These are phyloP conservation scores for Debaryomyces robertsiae DNA, from an alignment of 1,139 yeast species.

Conservation along the genomic window DNA sequence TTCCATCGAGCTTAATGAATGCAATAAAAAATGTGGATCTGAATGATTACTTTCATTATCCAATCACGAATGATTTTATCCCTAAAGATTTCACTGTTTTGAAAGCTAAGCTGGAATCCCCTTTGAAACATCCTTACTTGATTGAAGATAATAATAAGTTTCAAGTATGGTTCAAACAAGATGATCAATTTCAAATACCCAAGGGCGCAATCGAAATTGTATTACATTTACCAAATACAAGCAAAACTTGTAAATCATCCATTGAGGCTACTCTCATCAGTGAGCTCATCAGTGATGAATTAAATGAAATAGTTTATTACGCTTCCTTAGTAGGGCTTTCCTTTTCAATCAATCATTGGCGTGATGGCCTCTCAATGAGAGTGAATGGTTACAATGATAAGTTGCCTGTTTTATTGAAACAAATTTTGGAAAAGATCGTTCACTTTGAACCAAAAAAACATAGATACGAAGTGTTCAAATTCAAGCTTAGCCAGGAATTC, in stretches of 20 bases:
- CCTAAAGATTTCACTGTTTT: slow-evolving; percentile 73
- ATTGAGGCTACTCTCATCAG: slow-evolving; percentile 63
- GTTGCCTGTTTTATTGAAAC: slow-evolving; percentile 59
- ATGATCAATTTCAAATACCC: slow-evolving; percentile 88
- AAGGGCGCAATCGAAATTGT: slow-evolving; percentile 71
- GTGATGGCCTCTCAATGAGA: slow-evolving; percentile 71
- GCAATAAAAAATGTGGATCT: slow-evolving; percentile 34
- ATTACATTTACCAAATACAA: slow-evolving; percentile 67
- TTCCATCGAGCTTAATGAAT: slow-evolving; percentile 42
- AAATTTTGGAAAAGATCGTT: slow-evolving; percentile 56
- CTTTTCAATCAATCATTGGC: slow-evolving; percentile 57
- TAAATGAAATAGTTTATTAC: slow-evolving; percentile 77
- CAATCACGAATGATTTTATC: slow-evolving; percentile 73
- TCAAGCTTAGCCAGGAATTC: slow-evolving; percentile 60
- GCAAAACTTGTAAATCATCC: slow-evolving; percentile 56
- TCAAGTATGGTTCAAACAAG: slow-evolving; percentile 85
- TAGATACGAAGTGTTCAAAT: slow-evolving; percentile 69
- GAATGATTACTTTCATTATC: slow-evolving; percentile 56
- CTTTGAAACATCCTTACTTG: slow-evolving; percentile 41
- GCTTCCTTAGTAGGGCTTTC: slow-evolving; percentile 82
- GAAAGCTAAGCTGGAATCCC: slow-evolving; percentile 36
- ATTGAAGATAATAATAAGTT: slow-evolving; percentile 34
- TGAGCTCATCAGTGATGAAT: slow-evolving; percentile 71
- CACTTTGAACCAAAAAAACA: slow-evolving; percentile 54
- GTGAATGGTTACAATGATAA: slow-evolving; percentile 86